Base-by-base conservation (phyloP, 345 rosid genomes). In the Eucalyptus marginata region DNA sequence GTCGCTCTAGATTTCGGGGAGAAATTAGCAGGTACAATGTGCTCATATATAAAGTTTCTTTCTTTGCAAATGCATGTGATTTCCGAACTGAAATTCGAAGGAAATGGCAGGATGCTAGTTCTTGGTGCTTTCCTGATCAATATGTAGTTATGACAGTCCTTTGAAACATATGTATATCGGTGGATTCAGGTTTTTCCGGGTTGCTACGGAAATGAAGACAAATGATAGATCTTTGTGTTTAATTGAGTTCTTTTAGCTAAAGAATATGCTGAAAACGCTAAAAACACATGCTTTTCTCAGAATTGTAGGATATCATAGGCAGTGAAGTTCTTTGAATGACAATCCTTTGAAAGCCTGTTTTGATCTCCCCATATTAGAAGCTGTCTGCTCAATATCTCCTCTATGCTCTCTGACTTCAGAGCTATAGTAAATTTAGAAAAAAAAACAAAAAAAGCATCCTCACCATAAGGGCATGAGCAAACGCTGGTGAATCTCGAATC, bases 1-100 rank as follows among this genome's bases (percentile, higher is more conserved):
- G 87, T 91, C 49, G 89, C 89, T n/a, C 80, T 93, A 49, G 93
- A 92, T 7, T 93, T 92, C 13, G 93, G 91, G 5, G 92, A 91
- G 76, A 89, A 91, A 89, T 83, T 95, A 88, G 93, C 90, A 94
- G 96, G 95, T 95, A 79, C 46, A 92, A 46, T 36, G 84, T 20
- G 29, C 84, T 36, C 84, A 22, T 6, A 5, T 59, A 25, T 36
- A 8, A 31, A 36, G 33, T 86, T 17, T 18, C 10, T 8, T 62
- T 24, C 49, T 33, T 86, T 46, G 68, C 86, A 40, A 16, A 10
- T 86, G 44, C 31, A 6, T 24, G 76, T 40, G 76, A 64, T 89
- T 71, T 25, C 62, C 8, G 12, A 15, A 40, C 8, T 40, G 84
- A 40, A 36, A 20, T 76, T 76, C 15, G 47, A 76, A 76, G 47